Evolutionary conservation across 192 early-diverging fungal genomes (phyloP).

Genomic region (Geranomyces variabilis): DNA sequence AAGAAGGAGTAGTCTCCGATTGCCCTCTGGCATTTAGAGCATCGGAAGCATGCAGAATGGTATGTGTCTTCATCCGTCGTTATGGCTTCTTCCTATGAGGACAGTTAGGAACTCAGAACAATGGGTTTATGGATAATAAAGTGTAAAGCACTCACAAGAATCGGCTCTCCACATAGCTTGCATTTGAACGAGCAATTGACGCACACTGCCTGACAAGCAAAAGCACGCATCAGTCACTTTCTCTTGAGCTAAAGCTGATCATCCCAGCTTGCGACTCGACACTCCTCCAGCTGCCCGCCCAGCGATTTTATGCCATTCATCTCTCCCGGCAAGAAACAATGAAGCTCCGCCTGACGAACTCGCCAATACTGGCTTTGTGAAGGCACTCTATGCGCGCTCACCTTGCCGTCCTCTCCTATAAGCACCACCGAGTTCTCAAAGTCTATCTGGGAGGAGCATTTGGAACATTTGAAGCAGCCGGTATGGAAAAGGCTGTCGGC

Average conservation of each 20-base stretch:
- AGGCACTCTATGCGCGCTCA: conserved; percentile 7
- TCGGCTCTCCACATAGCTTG: conserved; percentile 30
- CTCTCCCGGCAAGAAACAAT: too few relatives aligned
- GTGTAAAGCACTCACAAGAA: conserved; percentile 20
- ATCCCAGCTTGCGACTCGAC: too few relatives aligned
- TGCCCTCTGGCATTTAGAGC: conserved; percentile 15
- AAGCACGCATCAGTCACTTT: too few relatives aligned
- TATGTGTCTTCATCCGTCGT: conserved; percentile 37
- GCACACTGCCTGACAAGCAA: conserved; percentile 27
- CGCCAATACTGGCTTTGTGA: too few relatives aligned
- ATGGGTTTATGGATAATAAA: too few relatives aligned
- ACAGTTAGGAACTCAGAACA: too few relatives aligned
- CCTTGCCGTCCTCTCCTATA: conserved; percentile 30
- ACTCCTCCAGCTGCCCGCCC: too few relatives aligned
- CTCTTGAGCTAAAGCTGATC: too few relatives aligned
- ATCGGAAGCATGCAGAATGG: conserved; percentile 34
- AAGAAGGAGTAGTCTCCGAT: conserved; percentile 34
- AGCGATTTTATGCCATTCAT: too few relatives aligned
- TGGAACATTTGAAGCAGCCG: conserved; percentile 33
- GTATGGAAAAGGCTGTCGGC: conserved; percentile 22
- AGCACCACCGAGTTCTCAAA: conserved; percentile 35
- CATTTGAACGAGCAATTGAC: conserved; percentile 36
- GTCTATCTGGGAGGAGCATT: conserved; percentile 26
- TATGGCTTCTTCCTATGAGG: conserved; percentile 30
- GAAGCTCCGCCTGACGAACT: too few relatives aligned